Evolutionary conservation across 306 rosid species (phyloP).

Genomic region (Quercus variabilis): DNA sequence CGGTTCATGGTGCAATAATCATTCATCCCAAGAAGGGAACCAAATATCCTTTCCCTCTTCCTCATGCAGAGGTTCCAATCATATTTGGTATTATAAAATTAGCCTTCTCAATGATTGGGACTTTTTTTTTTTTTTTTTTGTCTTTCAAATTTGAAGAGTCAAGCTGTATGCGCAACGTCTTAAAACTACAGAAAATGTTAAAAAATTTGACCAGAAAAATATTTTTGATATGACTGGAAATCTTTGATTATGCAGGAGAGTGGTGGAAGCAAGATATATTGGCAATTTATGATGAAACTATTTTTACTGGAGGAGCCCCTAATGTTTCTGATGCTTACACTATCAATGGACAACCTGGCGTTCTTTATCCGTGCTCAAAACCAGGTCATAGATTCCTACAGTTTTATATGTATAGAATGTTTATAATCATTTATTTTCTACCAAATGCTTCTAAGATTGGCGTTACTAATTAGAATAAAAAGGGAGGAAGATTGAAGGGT

Average conservation of each 20-base stretch:
- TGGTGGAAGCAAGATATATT: conserved; percentile 31
- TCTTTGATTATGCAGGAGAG: conserved; percentile 17
- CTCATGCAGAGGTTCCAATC: conserved; percentile 40
- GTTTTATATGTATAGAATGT: background rate
- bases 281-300: background rate
- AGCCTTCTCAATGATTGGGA: background rate
- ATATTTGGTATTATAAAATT: conserved; percentile 34
- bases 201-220: background rate
- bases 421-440: too few species aligned
- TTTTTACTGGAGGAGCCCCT: conserved; percentile 13
- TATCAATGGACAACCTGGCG: conserved; percentile 32
- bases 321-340: conserved; percentile 18
- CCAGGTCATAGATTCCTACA: background rate
- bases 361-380: conserved; percentile 26
- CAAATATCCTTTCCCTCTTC: conserved; percentile 38
- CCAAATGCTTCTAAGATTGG: too few species aligned
- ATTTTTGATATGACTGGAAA: too few species aligned
- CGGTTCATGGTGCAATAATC: conserved; percentile 50
- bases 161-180: background rate
- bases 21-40: conserved; percentile 30
- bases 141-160: background rate
- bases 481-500: too few species aligned
- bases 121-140: background rate
- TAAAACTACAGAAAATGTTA: background rate
- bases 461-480: too few species aligned